Percentiles rank a stretch among this genome's conserved stretches.
phyloP scores from a whole-genome alignment of 2,329 filamentous ascomycete species.

The Cladosporium austrohemisphaericum region DNA sequence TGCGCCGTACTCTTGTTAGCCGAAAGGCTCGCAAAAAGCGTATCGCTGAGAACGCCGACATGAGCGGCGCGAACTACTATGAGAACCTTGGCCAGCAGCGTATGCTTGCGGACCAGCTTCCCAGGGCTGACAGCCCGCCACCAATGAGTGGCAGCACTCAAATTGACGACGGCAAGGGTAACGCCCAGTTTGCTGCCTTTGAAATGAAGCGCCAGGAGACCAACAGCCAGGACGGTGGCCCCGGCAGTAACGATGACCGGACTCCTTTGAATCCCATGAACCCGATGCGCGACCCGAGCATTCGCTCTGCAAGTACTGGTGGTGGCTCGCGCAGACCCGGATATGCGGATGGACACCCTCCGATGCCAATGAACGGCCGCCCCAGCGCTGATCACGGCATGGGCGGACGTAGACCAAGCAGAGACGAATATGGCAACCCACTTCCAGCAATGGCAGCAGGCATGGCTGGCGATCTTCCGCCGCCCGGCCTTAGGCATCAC shows the following conservation, averaged over 20 bases:
- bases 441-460: conserved; percentile 31
- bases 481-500: conserved; percentile 45
- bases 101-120: conserved; percentile 36
- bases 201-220: conserved; percentile 60
- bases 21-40: conserved; percentile 89
- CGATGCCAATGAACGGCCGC: conserved; percentile 32
- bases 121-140: conserved; percentile 52
- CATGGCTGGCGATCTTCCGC: conserved; percentile 34
- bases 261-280: conserved; percentile 61
- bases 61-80: conserved; percentile 94
- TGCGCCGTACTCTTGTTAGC: conserved; percentile 87
- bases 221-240: conserved; percentile 21
- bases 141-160: conserved; percentile 53
- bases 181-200: conserved; percentile 59
- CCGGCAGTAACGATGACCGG: conserved; percentile 61
- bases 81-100: conserved; percentile 43
- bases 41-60: conserved; percentile 91
- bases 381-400: conserved; percentile 15
- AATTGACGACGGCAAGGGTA: conserved; percentile 50
- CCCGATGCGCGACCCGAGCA: conserved; percentile 52
- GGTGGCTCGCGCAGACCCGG: conserved; percentile 33
- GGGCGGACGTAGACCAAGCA: conserved; percentile 31
- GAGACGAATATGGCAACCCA: conserved; percentile 65
- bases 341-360: conserved; percentile 36
- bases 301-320: conserved; percentile 39